A percentile compares a stretch with the other conserved stretches of the same genome.
phyloP scores from a whole-genome alignment of 345 rosid species.

The Diplotaxis tenuifolia region DNA sequence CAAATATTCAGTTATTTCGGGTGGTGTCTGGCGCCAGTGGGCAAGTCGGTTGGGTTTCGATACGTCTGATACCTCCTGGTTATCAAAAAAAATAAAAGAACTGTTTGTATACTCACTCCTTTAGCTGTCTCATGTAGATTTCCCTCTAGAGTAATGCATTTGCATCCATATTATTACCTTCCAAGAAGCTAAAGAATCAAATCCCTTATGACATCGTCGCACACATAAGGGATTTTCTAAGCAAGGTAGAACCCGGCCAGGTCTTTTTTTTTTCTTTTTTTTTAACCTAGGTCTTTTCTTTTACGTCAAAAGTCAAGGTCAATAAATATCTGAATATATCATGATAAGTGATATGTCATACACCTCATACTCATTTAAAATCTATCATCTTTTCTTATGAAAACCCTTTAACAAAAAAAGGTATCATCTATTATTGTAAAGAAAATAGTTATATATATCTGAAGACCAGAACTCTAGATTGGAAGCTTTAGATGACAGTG shows the following conservation, averaged over 20 bases:
- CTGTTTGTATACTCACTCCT: too few relatives aligned
- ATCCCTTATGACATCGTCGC: conserved; percentile 44
- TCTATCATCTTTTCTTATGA: background rate
- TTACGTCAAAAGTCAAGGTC: background rate
- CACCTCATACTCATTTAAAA: background rate
- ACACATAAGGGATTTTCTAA: background rate
- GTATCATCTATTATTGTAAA: background rate
- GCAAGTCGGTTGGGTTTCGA: too few relatives aligned
- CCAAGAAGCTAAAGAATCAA: conserved; percentile 89
- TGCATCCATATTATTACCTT: too few relatives aligned
- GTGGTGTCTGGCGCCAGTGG: too few relatives aligned
- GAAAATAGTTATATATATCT: background rate
- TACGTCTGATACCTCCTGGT: too few relatives aligned
- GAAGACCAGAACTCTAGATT: conserved; percentile 17
- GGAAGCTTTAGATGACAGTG: conserved; percentile 14
- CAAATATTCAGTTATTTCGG: conserved; percentile 65
- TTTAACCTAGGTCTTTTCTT: too few relatives aligned
- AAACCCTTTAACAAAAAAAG: too few relatives aligned
- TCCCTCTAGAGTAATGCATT: too few relatives aligned
- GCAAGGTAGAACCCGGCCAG: too few relatives aligned
- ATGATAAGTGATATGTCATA: background rate
- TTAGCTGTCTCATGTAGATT: too few relatives aligned
- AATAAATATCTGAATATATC: background rate
- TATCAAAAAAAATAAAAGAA: too few relatives aligned
- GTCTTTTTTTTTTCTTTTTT: too few relatives aligned